phyloP scores from a whole-genome alignment of 805 yeast genomes.

The Lachancea quebecensis region DNA sequence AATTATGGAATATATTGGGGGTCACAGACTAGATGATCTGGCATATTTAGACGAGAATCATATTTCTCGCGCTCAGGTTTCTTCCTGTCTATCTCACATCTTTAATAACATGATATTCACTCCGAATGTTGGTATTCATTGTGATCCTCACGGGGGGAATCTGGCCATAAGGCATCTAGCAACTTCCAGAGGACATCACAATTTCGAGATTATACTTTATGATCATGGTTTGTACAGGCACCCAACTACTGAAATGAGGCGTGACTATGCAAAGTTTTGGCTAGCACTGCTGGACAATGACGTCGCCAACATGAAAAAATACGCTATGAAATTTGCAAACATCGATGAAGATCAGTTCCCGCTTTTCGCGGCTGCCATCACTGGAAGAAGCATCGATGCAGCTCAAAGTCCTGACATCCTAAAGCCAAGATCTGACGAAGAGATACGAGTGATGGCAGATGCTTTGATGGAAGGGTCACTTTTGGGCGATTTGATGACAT shows the following conservation, averaged over 20 bases:
- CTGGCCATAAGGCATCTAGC: constrained; percentile 61
- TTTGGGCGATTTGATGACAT: constrained; percentile 67
- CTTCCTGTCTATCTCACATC: constrained; percentile 79
- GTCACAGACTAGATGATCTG: constrained; percentile 76
- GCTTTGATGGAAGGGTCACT: constrained; percentile 58
- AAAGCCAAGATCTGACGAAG: constrained; percentile 49
- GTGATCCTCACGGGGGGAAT: constrained; percentile 98
- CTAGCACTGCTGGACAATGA: constrained; percentile 72
- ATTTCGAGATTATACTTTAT: constrained; percentile 85
- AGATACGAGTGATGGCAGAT: constrained; percentile 58
- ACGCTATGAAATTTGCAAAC: constrained; percentile 75
- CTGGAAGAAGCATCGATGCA: constrained; percentile 82
- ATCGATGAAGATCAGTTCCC: constrained; percentile 72
- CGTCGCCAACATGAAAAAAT: constrained; percentile 54
- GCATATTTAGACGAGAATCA: constrained; percentile 52
- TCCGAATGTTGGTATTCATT: constrained; percentile 85
- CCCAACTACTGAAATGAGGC: constrained; percentile 67
- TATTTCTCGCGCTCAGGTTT: constrained; percentile 72
- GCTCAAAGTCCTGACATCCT: constrained; percentile 61
- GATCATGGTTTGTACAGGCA: constrained; percentile 93
- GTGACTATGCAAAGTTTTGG: constrained; percentile 90
- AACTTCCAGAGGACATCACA: constrained; percentile 37
- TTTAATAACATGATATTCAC: constrained; percentile 95
- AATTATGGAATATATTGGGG: constrained; percentile 81
- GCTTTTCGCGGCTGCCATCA: constrained; percentile 84